A percentile compares a stretch with the other conserved stretches of the same genome.
phyloP scores from a whole-genome alignment of 805 yeast genomes.

The Myxozyma melibiosi region DNA sequence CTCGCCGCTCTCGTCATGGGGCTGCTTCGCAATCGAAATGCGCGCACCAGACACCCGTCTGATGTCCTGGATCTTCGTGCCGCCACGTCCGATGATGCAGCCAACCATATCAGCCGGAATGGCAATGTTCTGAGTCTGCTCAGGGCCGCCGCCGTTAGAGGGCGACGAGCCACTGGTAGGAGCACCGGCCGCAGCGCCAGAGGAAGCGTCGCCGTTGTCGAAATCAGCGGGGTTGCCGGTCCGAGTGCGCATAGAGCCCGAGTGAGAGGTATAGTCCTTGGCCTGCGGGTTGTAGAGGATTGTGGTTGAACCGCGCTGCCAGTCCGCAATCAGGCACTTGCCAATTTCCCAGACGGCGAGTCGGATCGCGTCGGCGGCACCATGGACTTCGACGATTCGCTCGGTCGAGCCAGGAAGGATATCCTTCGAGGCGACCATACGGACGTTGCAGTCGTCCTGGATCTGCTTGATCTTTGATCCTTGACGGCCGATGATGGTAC shows the following conservation, averaged over 20 bases:
- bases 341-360: conserved; percentile 60
- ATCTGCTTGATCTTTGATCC: conserved; percentile 79
- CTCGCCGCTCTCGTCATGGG: conserved; percentile 58
- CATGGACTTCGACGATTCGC: conserved; percentile 85
- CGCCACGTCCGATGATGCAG: conserved; percentile 83
- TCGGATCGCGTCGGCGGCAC: conserved; percentile 64
- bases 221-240: conserved; percentile 32
- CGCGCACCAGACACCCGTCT: conserved; percentile 77
- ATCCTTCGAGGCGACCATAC: conserved; percentile 86
- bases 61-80: conserved; percentile 82
- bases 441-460: conserved; percentile 67
- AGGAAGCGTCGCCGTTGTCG: neutral
- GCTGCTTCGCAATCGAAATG: conserved; percentile 73
- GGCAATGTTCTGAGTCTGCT: conserved; percentile 40
- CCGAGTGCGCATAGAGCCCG: conserved; percentile 16
- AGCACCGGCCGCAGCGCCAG: neutral
- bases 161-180: neutral
- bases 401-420: conserved; percentile 80
- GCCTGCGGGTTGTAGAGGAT: conserved; percentile 60
- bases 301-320: conserved; percentile 65
- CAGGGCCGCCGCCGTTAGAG: conserved; percentile 25
- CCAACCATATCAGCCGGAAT: conserved; percentile 86
- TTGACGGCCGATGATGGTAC: conserved; percentile 82
- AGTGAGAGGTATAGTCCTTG: conserved; percentile 6
- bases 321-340: conserved; percentile 74